These are phyloP conservation scores for Tricladium varicosporioides DNA, from an alignment of 2,329 filamentous ascomycete genomes.

Conservation along the genomic window DNA sequence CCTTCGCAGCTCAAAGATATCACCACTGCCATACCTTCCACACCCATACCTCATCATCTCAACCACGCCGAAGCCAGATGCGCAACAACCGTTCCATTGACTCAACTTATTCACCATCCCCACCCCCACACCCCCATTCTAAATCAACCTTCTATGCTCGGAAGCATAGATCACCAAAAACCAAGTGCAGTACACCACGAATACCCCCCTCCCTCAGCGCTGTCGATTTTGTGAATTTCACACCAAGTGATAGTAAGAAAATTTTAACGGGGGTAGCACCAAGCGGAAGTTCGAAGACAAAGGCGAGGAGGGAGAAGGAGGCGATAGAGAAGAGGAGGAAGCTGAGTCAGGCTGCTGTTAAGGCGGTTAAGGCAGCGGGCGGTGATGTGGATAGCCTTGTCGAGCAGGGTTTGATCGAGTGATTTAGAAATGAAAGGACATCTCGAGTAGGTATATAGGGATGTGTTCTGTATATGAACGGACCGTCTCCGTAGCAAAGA, in stretches of 20 bases:
- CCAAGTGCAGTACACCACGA: slow-evolving; percentile 16
- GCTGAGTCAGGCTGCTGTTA: slow-evolving; percentile 65
- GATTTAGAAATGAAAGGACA: too few relatives aligned
- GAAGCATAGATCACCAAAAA: slow-evolving; percentile 25
- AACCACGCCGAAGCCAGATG: slow-evolving; percentile 1
- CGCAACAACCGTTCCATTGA: slow-evolving; percentile 9
- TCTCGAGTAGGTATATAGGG: too few relatives aligned
- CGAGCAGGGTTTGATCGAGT: slow-evolving; percentile 45
- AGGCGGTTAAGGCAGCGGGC: slow-evolving; percentile 68
- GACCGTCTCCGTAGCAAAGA: too few relatives aligned
- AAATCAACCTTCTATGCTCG: slow-evolving; percentile 22
- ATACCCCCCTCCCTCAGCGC: slow-evolving; percentile 37
- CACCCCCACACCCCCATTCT: slow-evolving; percentile 10
- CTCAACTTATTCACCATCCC: slow-evolving; percentile 17
- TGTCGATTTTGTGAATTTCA: slow-evolving; percentile 84
- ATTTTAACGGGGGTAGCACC: slow-evolving; percentile 90
- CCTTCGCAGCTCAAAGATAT: slow-evolving; percentile 9
- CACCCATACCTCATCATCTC: not conserved
- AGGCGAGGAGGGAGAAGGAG: slow-evolving; percentile 87
- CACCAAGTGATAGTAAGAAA: slow-evolving; percentile 71
- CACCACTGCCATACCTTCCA: slow-evolving; percentile 6
- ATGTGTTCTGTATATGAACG: too few relatives aligned
- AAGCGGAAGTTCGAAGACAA: slow-evolving; percentile 88
- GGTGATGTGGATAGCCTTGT: slow-evolving; percentile 59
- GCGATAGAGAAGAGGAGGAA: slow-evolving; percentile 71